Conservation (phyloP, 441 rosid genomes). For the Euphorbia corollata region DNA sequence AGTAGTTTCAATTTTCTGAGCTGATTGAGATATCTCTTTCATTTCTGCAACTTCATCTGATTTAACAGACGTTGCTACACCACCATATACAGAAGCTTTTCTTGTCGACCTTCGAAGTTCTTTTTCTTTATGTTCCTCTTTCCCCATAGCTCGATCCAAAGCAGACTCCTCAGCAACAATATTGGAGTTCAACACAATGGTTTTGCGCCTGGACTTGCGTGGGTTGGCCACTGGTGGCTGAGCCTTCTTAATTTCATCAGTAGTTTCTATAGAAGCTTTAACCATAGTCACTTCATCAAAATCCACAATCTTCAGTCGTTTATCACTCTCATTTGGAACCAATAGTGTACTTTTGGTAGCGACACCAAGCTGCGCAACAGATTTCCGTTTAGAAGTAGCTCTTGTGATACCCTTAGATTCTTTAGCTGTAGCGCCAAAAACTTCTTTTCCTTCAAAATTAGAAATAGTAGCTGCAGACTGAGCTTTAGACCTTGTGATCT, state of each 20-base stretch:
- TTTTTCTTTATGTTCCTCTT: not conserved
- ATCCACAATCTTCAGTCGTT: conserved; percentile 11
- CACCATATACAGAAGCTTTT: conserved; percentile 16
- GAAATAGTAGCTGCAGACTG: not conserved
- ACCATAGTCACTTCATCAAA: conserved; percentile 12
- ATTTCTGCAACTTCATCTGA: conserved; percentile 13
- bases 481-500: conserved; percentile 20
- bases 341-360: conserved; percentile 7
- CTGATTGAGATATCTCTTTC: conserved; percentile 16
- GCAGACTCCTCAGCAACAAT: not conserved
- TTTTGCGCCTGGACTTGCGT: conserved; percentile 24
- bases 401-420: conserved; percentile 16
- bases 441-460: conserved; percentile 11
- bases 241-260: conserved; percentile 14
- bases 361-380: conserved; percentile 15
- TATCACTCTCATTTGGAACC: conserved; percentile 15
- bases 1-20: conserved; percentile 12
- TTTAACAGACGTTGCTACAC: conserved; percentile 3
- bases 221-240: conserved; percentile 2
- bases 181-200: conserved; percentile 13
- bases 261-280: conserved; percentile 17
- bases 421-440: conserved; percentile 4
- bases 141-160: conserved; percentile 9
- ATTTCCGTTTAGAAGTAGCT: conserved; percentile 19
- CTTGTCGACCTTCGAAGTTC: conserved; percentile 18